These are phyloP conservation scores for Penicillium maclennaniae DNA, from an alignment of 495 filamentous ascomycete genomes.

Conservation along the genomic window DNA sequence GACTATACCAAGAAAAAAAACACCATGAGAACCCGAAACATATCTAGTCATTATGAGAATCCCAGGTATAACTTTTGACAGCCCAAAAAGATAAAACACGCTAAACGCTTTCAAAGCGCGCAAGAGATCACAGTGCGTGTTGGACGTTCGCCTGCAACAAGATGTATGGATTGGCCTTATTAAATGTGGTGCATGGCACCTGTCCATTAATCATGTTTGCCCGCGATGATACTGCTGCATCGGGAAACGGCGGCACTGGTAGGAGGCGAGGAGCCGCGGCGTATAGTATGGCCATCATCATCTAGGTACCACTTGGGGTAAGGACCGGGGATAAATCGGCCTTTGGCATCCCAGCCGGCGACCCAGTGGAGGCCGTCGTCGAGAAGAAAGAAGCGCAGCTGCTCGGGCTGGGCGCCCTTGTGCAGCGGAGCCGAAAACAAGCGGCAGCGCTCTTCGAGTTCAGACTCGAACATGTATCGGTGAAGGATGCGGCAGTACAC, in stretches of 20 bases:
- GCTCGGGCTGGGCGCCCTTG: slow-evolving; percentile 33
- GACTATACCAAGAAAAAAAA: background rate
- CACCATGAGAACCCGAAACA: slow-evolving; percentile 5
- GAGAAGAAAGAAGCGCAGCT: slow-evolving; percentile 41
- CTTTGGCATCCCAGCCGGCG: slow-evolving; percentile 42
- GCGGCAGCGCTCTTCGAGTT: slow-evolving; percentile 41
- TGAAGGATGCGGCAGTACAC: slow-evolving; percentile 48
- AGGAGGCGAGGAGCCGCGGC: slow-evolving; percentile 34
- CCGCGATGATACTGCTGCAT: slow-evolving; percentile 35
- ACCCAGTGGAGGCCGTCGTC: slow-evolving; percentile 45
- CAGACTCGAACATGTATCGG: slow-evolving; percentile 43
- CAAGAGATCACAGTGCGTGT: slow-evolving; percentile 5
- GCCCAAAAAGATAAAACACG: slow-evolving; percentile 11
- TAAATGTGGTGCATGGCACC: background rate
- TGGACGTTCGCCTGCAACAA: background rate
- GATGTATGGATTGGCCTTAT: slow-evolving; percentile 1
- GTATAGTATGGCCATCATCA: slow-evolving; percentile 37
- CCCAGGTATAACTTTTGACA: slow-evolving; percentile 18
- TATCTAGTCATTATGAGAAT: slow-evolving; percentile 7
- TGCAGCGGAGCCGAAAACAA: slow-evolving; percentile 36
- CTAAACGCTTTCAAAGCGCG: slow-evolving; percentile 21
- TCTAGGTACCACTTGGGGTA: slow-evolving; percentile 45
- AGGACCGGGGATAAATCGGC: slow-evolving; percentile 42
- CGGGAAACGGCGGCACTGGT: slow-evolving; percentile 41
- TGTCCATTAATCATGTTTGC: slow-evolving; percentile 27